A percentile compares a stretch with the other conserved stretches of the same genome.
Conservation (phyloP, 225 moss, liverwort and hornwort genomes). For the Marchantia polymorpha region DNA sequence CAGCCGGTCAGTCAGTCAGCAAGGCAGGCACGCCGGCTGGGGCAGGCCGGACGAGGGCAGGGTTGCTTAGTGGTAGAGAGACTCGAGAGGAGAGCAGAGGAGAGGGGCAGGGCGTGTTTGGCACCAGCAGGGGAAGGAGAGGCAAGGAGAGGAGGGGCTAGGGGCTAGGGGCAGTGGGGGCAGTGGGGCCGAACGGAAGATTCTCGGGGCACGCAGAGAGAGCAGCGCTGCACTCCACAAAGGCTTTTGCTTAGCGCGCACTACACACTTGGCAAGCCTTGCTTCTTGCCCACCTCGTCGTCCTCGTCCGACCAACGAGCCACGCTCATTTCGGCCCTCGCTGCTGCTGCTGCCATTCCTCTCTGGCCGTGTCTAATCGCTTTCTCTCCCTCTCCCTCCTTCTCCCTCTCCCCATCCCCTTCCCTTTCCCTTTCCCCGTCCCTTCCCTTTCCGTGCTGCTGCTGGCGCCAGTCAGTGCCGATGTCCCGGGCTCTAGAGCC, state of each 20-base stretch:
- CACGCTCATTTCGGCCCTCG: not conserved
- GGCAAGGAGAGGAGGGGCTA: too few relatives aligned
- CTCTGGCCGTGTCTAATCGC: not conserved
- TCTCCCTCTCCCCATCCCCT: not conserved
- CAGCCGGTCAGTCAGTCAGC: too few relatives aligned
- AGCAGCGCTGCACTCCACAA: slow-evolving; percentile 1
- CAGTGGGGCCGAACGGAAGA: not conserved
- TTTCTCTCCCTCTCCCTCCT: not conserved
- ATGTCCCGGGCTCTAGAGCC: not conserved
- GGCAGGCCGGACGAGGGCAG: too few relatives aligned
- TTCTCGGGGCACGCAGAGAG: not conserved
- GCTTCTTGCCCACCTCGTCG: not conserved
- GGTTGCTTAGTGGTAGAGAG: too few relatives aligned
- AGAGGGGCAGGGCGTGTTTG: not conserved
- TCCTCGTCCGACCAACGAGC: not conserved
- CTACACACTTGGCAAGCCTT: slow-evolving; percentile 16
- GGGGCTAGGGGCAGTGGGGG: not conserved
- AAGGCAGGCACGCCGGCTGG: too few relatives aligned
- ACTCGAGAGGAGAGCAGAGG: too few relatives aligned
- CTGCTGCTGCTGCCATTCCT: not conserved
- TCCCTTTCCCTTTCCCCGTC: not conserved
- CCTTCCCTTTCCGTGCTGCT: not conserved
- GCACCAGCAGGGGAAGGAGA: too few relatives aligned
- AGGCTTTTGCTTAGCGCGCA: slow-evolving; percentile 7
- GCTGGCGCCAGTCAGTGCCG: not conserved